phyloP scores from a whole-genome alignment of 352 stramenopile genomes.

The Globisporangium polare region DNA sequence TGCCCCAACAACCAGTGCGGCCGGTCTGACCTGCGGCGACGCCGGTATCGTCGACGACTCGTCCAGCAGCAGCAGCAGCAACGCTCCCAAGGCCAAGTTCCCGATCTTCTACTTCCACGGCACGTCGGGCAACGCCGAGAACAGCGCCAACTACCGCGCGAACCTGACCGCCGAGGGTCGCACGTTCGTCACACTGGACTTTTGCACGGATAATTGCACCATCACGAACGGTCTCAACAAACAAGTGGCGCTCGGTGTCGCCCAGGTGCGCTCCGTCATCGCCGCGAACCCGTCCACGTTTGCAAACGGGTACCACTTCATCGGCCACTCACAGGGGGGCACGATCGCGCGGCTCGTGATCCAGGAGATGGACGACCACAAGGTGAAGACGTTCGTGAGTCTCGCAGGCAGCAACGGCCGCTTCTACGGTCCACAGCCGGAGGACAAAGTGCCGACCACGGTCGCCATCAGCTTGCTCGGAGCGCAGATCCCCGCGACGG shows the following conservation, averaged over 20 bases:
- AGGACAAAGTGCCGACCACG: not conserved
- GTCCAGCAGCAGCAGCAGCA: not conserved
- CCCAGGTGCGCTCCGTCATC: slow-evolving; percentile 14
- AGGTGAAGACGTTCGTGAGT: slow-evolving; percentile 11
- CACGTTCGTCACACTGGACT: slow-evolving; percentile 25
- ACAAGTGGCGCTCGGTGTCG: slow-evolving; percentile 22
- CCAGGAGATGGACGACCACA: slow-evolving; percentile 19
- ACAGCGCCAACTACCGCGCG: slow-evolving; percentile 15
- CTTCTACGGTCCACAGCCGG: slow-evolving; percentile 9
- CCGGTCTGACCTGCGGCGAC: not conserved
- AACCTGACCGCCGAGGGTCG: slow-evolving; percentile 25
- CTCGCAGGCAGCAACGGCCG: slow-evolving; percentile 3
- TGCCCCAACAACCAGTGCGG: not conserved
- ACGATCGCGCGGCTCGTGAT: slow-evolving; percentile 4
- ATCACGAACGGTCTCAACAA: slow-evolving; percentile 9
- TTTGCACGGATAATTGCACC: slow-evolving; percentile 22
- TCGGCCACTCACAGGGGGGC: slow-evolving; percentile 29
- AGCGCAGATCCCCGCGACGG: slow-evolving; percentile 6
- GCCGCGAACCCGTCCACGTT: slow-evolving; percentile 15
- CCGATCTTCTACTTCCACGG: slow-evolving; percentile 39
- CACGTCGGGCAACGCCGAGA: slow-evolving; percentile 13
- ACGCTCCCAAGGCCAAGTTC: slow-evolving; percentile 5
- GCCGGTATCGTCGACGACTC: not conserved
- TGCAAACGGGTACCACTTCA: slow-evolving; percentile 32
- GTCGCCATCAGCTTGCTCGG: slow-evolving; percentile 20